These are phyloP conservation scores for Byssoonygena ceratinophila DNA, from an alignment of 2,329 filamentous ascomycete genomes.

Conservation along the genomic window DNA sequence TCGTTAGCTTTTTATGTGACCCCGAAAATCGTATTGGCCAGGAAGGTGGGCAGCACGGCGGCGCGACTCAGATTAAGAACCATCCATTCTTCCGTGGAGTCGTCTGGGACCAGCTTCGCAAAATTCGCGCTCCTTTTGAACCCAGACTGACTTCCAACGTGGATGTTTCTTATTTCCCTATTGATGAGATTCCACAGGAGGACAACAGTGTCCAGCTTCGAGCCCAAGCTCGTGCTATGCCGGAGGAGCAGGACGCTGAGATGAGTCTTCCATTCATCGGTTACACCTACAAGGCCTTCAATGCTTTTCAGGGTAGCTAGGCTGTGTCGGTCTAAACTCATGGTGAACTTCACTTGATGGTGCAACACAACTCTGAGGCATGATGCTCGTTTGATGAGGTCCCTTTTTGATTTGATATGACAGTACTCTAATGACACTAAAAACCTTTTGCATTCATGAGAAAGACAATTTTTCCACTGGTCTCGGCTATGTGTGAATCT, in stretches of 20 bases:
- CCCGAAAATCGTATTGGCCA: constrained; percentile 83
- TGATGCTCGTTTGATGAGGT: not conserved
- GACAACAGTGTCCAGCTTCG: constrained; percentile 81
- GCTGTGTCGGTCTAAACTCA: not conserved
- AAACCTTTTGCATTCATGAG: not conserved
- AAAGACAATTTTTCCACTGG: not conserved
- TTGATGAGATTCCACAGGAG: constrained; percentile 94
- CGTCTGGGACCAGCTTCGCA: constrained; percentile 82
- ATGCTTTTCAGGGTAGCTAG: constrained; percentile 46
- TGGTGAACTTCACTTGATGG: not conserved
- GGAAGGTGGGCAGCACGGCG: constrained; percentile 47
- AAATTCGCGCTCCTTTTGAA: constrained; percentile 91
- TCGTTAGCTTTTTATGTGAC: constrained; percentile 74
- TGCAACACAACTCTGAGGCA: too few relatives aligned
- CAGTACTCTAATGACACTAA: not conserved
- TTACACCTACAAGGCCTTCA: constrained; percentile 96
- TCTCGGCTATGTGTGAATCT: too few relatives aligned
- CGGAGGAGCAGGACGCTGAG: constrained; percentile 72
- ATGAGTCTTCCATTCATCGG: constrained; percentile 94
- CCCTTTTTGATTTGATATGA: not conserved
- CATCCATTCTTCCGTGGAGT: constrained; percentile 97
- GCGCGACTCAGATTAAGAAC: constrained; percentile 82
- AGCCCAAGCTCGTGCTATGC: constrained; percentile 65
- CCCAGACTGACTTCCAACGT: constrained; percentile 85
- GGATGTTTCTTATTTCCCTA: constrained; percentile 97